Evolutionary conservation across 129 eudicot species (phyloP).

Genomic region (Artemisia annua): DNA sequence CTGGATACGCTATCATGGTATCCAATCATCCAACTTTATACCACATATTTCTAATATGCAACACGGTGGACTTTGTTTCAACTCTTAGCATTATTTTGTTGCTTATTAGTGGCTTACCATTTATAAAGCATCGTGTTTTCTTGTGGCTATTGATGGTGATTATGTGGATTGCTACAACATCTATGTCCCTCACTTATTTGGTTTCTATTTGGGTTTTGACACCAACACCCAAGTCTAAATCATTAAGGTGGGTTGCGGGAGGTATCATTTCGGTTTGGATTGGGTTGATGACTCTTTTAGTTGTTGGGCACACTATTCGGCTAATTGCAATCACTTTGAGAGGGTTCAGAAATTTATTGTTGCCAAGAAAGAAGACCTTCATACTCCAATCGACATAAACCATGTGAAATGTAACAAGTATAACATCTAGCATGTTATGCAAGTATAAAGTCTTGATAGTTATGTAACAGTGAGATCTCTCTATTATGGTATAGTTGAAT

Average conservation of each 20-base stretch:
- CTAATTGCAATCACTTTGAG: neutral
- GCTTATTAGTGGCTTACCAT: slow-evolving; percentile 49
- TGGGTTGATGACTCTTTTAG: slow-evolving; percentile 26
- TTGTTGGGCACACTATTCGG: slow-evolving; percentile 18
- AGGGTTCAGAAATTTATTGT: neutral
- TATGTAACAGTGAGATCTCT: neutral
- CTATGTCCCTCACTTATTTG: slow-evolving; percentile 33
- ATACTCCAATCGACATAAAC: too few species aligned
- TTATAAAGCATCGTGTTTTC: slow-evolving; percentile 21
- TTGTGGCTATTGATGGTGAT: slow-evolving; percentile 49
- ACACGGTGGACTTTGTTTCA: slow-evolving; percentile 45
- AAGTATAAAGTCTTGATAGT: neutral
- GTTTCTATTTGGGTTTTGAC: slow-evolving; percentile 26
- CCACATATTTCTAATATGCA: slow-evolving; percentile 21
- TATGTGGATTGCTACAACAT: slow-evolving; percentile 45
- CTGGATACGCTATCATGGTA: slow-evolving; percentile 44
- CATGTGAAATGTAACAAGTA: too few species aligned
- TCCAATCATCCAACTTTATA: slow-evolving; percentile 14
- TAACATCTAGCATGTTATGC: neutral
- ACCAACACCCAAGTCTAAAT: slow-evolving; percentile 15
- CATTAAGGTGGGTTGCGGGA: neutral
- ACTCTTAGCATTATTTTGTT: slow-evolving; percentile 49
- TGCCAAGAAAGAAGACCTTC: neutral
- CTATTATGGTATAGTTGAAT: neutral
- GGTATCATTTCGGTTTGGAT: slow-evolving; percentile 12